Conservation (phyloP, 2,329 filamentous ascomycete genomes). For the Didymosphaeria variabile region DNA sequence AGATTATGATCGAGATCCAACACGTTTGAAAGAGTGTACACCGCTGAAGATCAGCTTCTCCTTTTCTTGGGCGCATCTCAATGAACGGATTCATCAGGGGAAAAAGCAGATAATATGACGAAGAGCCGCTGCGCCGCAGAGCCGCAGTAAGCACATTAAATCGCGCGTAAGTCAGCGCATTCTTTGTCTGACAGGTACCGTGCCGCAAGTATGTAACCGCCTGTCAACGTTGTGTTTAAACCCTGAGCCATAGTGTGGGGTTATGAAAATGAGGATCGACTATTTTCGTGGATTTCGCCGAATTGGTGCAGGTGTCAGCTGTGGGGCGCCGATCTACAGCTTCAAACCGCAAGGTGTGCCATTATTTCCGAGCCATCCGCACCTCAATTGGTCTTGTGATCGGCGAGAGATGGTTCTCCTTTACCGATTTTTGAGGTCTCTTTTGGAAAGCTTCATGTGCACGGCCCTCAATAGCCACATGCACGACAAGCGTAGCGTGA, state of each 20-base stretch:
- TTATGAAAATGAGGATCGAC: conserved; percentile 9
- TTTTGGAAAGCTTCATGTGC: background rate
- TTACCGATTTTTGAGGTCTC: background rate
- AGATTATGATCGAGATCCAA: background rate
- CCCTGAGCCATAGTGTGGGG: conserved; percentile 1
- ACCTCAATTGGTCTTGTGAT: background rate
- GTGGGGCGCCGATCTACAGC: conserved; percentile 11
- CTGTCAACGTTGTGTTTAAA: background rate
- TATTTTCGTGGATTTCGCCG: background rate
- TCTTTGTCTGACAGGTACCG: background rate
- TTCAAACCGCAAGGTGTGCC: background rate
- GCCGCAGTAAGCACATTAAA: background rate
- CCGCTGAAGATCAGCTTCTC: conserved; percentile 11
- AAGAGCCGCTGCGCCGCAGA: background rate
- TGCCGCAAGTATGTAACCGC: background rate
- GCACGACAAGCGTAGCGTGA: background rate
- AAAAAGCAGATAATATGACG: background rate
- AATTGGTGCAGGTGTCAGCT: background rate
- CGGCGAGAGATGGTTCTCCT: background rate
- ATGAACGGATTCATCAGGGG: background rate
- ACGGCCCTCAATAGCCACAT: background rate
- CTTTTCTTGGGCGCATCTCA: background rate
- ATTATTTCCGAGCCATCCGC: background rate
- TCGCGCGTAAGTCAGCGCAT: background rate
- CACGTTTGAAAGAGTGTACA: background rate